phyloP scores from a whole-genome alignment of 139 green algal genomes.

The Chloropicon primus region DNA sequence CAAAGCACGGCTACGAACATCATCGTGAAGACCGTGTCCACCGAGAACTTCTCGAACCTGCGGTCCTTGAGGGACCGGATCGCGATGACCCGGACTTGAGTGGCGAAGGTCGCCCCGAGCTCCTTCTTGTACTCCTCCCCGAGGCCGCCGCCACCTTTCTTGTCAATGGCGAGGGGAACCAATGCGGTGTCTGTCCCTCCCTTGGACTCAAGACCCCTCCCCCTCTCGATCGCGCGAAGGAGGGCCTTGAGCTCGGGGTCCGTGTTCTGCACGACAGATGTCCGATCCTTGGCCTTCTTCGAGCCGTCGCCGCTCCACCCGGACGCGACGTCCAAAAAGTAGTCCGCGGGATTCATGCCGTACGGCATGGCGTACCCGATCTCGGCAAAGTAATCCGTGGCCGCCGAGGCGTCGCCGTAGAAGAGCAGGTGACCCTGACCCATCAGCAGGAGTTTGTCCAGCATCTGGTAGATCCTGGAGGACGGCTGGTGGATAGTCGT shows the following conservation, averaged over 20 bases:
- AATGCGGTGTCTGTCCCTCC: neutral
- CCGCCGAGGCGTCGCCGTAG: conserved; percentile 43
- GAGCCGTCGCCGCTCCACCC: neutral
- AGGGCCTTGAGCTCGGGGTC: neutral
- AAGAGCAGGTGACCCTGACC: conserved; percentile 60
- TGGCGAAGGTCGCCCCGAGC: neutral
- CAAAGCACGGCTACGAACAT: neutral
- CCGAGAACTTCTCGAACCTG: neutral
- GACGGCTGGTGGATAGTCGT: conserved; percentile 88
- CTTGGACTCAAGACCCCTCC: neutral
- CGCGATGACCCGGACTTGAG: neutral
- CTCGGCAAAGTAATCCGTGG: conserved; percentile 12
- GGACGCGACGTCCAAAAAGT: conserved; percentile 27
- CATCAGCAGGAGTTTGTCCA: conserved; percentile 56
- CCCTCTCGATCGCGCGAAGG: neutral
- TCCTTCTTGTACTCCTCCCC: neutral
- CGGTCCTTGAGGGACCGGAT: neutral
- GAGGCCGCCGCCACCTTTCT: neutral
- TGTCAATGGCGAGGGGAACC: neutral
- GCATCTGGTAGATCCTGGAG: conserved; percentile 59
- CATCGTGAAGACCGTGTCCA: neutral
- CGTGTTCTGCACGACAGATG: neutral
- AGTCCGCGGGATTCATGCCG: conserved; percentile 32
- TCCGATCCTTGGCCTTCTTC: neutral
- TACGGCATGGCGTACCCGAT: conserved; percentile 18